Evolutionary conservation across 2,329 filamentous ascomycete species (phyloP), one percentile per base, ranked within the genome.

Genomic region (Balansia obtecta): DNA sequence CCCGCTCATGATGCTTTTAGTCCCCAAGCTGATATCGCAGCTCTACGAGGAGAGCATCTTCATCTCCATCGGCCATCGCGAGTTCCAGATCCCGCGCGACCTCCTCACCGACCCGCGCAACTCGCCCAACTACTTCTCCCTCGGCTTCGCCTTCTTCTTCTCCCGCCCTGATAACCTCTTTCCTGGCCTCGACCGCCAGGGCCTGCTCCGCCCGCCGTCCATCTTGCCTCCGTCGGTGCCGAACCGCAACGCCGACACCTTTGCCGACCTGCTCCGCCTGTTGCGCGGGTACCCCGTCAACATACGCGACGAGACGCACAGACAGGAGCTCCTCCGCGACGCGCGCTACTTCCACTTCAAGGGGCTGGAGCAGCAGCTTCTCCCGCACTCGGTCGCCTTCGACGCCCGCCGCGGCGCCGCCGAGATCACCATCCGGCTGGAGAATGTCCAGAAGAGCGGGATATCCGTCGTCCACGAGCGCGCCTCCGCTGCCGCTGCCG

Each of bases 261-360:
- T 97, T 58, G 76, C 80, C 42, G 87, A 97, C 61, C 71, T 97
- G 4, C 69, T 96, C 12, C 85, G 88, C 57, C 70, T 95, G 39
- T 73, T 96, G 4, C 80, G 87, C 48, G 91, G 91, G 4, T 96
- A 96, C 64, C 83, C 86, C 0, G 67, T 96, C 1, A 74, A 83
- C 20, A 87, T 96, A 52, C 77, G 82, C 49, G 77, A 83, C 63
- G 86, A 90, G 55, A 73, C 76, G 2, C 91, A 97, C 61, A 82
- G 91, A 16, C 74, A 79, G 20, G 80, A 86, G 52, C 75, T 97
- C 3, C 71, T 97, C 1, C 77, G 86, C 40, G 91, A 97, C 65
- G 93, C 88, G 54, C 82, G 87, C 48, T 97, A 96, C 65, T 96
- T 91, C 65, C 88, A 95, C 64, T 83, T 97, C 58, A 91, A 90